Percentiles rank a stretch among this genome's conserved stretches.
Evolutionary conservation across 176 grass and related monocot genomes (phyloP).

Genomic region (Aegilops longissima): DNA sequence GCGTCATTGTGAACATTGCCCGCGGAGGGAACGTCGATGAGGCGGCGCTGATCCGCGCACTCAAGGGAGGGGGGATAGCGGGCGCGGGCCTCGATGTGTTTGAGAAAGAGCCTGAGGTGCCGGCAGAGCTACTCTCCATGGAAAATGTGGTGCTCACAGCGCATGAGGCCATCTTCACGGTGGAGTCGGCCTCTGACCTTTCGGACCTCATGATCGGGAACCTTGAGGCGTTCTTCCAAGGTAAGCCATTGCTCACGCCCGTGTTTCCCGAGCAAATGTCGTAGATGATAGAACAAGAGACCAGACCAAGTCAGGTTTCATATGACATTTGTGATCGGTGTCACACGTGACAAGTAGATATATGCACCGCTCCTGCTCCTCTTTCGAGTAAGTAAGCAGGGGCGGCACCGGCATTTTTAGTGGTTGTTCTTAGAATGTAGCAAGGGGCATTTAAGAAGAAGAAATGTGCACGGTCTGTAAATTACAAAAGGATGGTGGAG

Average conservation of each 20-base stretch:
- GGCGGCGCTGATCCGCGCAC: constrained; percentile 25
- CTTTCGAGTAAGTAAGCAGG: background rate
- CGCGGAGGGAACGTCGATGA: constrained; percentile 46
- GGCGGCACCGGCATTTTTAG: background rate
- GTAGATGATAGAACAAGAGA: background rate
- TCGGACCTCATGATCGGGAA: constrained; percentile 26
- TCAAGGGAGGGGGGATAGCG: constrained; percentile 29
- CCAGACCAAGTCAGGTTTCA: background rate
- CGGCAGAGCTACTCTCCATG: constrained; percentile 39
- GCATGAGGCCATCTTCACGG: constrained; percentile 24
- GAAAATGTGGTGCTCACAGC: constrained; percentile 57
- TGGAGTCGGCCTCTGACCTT: background rate
- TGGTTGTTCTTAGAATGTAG: no score
- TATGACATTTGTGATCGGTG: background rate
- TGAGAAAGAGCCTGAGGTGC: constrained; percentile 43
- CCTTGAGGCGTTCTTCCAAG: constrained; percentile 56
- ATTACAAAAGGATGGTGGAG: no score
- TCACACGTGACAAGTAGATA: background rate
- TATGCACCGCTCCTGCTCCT: background rate
- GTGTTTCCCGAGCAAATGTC: background rate
- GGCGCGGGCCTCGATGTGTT: constrained; percentile 63
- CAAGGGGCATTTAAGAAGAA: no score
- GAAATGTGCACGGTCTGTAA: no score
- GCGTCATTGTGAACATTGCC: constrained; percentile 49
- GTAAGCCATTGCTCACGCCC: constrained; percentile 29